phyloP scores from a whole-genome alignment of 176 grass and related monocot genomes.

The Aegilops sharonensis region DNA sequence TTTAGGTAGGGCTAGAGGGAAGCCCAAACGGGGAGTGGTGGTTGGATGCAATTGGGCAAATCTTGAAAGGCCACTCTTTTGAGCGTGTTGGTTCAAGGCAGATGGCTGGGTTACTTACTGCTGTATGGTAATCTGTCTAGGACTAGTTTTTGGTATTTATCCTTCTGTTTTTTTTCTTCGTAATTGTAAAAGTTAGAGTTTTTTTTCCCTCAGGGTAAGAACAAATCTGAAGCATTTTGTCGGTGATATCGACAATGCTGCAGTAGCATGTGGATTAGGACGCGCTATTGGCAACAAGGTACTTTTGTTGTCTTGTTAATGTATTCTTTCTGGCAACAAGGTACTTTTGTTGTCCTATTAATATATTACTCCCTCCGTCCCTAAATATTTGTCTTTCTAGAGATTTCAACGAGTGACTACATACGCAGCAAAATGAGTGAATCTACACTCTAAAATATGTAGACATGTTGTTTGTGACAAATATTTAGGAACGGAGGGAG shows the following conservation, averaged over 20 bases:
- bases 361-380: no score
- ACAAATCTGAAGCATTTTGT: conserved; percentile 69
- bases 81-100: conserved; percentile 79
- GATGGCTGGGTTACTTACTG: conserved; percentile 86
- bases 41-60: conserved; percentile 77
- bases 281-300: conserved; percentile 92
- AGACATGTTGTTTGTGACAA: no score
- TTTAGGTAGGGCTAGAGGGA: conserved; percentile 92
- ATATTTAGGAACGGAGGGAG: no score
- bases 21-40: conserved; percentile 94
- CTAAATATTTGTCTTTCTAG: no score
- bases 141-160: neutral
- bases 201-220: conserved; percentile 62
- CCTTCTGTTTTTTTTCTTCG: conserved; percentile 5
- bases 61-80: conserved; percentile 58
- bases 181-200: conserved; percentile 32
- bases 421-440: no score
- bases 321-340: neutral
- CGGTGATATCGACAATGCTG: conserved; percentile 77
- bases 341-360: neutral
- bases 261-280: conserved; percentile 86
- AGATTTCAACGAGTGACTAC: no score
- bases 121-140: conserved; percentile 67
- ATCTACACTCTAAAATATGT: no score
- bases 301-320: conserved; percentile 18